Conservation (phyloP, 768 basidiomycete species). For the Gymnopilus dilepis region DNA sequence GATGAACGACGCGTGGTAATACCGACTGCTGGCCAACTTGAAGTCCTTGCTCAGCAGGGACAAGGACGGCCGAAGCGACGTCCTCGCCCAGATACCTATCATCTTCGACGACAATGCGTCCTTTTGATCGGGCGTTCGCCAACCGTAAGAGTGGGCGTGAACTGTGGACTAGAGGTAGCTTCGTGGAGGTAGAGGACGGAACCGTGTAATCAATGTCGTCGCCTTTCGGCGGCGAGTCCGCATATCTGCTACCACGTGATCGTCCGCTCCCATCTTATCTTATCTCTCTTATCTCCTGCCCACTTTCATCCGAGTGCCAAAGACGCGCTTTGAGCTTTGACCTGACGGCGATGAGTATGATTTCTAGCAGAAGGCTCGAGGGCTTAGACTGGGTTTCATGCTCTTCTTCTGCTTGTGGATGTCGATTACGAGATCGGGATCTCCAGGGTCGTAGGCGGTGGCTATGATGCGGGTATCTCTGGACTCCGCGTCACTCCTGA, state of each 20-base stretch:
- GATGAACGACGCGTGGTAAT: slow-evolving; percentile 12
- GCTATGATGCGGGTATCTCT: neutral
- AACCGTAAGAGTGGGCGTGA: neutral
- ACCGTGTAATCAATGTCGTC: slow-evolving; percentile 17
- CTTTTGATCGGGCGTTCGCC: neutral
- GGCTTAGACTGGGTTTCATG: too few species aligned
- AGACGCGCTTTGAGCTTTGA: too few species aligned
- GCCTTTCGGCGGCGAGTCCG: slow-evolving; percentile 10
- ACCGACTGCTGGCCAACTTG: slow-evolving; percentile 14
- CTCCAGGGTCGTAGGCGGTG: neutral
- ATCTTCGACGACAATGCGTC: slow-evolving; percentile 18
- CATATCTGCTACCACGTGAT: slow-evolving; percentile 12
- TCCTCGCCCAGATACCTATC: slow-evolving; percentile 35
- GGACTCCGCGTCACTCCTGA: neutral
- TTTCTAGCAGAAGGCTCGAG: too few species aligned
- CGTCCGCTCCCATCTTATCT: slow-evolving; percentile 13
- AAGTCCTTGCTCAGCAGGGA: slow-evolving; percentile 10
- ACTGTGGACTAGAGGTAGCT: neutral
- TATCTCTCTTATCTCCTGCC: too few species aligned
- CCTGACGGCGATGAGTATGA: too few species aligned
- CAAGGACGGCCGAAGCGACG: slow-evolving; percentile 23
- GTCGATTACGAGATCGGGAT: too few species aligned
- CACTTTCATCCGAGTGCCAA: too few species aligned
- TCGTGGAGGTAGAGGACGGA: slow-evolving; percentile 16
- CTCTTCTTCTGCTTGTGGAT: too few species aligned